Conservation (phyloP, 1,284 basidiomycete genomes). For the Rhizopogon hawkerae region DNA sequence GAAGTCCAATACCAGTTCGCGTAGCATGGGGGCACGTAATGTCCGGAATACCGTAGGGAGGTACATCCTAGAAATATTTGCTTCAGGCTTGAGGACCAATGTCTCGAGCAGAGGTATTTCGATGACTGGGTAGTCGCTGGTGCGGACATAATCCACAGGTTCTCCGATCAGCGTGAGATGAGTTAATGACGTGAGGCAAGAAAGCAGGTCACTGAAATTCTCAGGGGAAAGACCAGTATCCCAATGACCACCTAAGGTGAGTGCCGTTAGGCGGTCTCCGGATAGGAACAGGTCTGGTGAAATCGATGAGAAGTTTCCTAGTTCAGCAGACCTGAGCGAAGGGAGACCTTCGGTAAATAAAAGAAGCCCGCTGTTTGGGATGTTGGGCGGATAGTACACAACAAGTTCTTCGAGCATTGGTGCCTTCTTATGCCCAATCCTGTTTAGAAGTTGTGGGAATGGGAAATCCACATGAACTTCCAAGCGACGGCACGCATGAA, state of each 20-base stretch:
- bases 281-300: slow-evolving; percentile 11
- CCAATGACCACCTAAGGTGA: slow-evolving; percentile 21
- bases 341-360: slow-evolving; percentile 15
- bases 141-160: slow-evolving; percentile 23
- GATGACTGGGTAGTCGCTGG: slow-evolving; percentile 4
- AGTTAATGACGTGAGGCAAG: slow-evolving; percentile 18
- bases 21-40: slow-evolving; percentile 17
- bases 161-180: slow-evolving; percentile 21
- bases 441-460: slow-evolving; percentile 21
- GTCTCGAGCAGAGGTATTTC: slow-evolving; percentile 18
- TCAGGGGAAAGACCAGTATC: slow-evolving; percentile 15
- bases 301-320: slow-evolving; percentile 15
- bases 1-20: slow-evolving; percentile 22
- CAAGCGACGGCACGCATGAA: slow-evolving; percentile 19
- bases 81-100: slow-evolving; percentile 19
- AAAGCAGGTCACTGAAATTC: slow-evolving; percentile 18
- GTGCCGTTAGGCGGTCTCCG: slow-evolving; percentile 16
- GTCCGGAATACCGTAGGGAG: slow-evolving; percentile 20
- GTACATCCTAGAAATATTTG: slow-evolving; percentile 24
- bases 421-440: slow-evolving; percentile 16
- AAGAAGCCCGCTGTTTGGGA: slow-evolving; percentile 6
- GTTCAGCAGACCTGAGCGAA: slow-evolving; percentile 21
- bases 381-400: slow-evolving; percentile 17
- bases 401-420: slow-evolving; percentile 20
- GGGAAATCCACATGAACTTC: slow-evolving; percentile 21